Conservation (phyloP, 2,329 filamentous ascomycete species). For the Diaporthe nobilis region DNA sequence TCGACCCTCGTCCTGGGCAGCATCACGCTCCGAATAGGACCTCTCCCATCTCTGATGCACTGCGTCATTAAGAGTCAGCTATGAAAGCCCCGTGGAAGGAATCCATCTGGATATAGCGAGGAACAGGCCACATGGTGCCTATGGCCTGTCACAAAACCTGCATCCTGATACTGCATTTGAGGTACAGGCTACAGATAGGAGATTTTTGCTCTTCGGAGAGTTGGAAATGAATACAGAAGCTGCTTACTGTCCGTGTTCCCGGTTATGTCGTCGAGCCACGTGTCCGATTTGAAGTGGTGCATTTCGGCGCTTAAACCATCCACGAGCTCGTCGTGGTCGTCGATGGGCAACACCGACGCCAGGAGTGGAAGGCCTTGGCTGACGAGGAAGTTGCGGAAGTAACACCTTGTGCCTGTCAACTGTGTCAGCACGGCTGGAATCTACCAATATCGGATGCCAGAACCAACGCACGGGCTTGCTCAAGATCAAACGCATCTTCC, state of each 20-base stretch:
- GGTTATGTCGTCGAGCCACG: slow-evolving; percentile 9
- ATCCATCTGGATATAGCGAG: no score
- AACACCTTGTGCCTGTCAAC: not conserved
- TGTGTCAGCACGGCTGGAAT: not conserved
- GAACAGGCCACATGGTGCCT: no score
- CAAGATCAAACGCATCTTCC: not conserved
- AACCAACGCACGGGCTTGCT: not conserved
- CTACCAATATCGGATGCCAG: rapidly evolving
- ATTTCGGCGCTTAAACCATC: not conserved
- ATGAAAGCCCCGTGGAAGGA: no score
- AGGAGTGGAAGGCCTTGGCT: slow-evolving; percentile 22
- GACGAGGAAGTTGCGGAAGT: not conserved
- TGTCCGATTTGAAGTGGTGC: not conserved
- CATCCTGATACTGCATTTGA: no score
- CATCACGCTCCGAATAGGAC: slow-evolving; percentile 7
- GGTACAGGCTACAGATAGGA: no score
- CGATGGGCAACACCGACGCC: not conserved
- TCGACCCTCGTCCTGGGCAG: slow-evolving; percentile 8
- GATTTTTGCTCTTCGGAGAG: no score
- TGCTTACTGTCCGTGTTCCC: slow-evolving; percentile 7
- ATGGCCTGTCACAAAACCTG: no score
- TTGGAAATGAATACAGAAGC: no score
- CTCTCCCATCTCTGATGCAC: slow-evolving; percentile 18
- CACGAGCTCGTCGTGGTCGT: not conserved
- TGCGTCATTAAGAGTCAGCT: no score